Percentiles rank a stretch among this genome's conserved stretches.
Conservation (phyloP, 257 asterid genomes). For the Osmanthus fragrans region DNA sequence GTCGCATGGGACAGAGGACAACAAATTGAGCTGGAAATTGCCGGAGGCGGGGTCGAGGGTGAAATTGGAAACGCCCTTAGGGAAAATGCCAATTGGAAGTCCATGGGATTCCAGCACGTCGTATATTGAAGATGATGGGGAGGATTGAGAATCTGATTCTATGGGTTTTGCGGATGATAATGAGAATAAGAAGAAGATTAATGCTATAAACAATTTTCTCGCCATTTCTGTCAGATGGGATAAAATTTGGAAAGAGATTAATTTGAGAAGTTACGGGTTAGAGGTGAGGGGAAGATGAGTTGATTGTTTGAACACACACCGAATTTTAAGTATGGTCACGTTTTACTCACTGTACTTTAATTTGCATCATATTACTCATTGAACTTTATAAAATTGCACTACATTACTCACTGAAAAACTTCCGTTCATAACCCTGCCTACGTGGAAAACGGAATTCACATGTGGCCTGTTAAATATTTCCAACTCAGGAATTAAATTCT, state of each 20-base stretch:
- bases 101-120: constrained; percentile 54
- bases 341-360: too few relatives aligned
- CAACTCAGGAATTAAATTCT: too few relatives aligned
- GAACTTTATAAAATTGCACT: too few relatives aligned
- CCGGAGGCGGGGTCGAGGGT: constrained; percentile 55
- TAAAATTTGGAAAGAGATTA: background rate
- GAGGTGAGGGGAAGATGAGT: background rate
- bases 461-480: too few relatives aligned
- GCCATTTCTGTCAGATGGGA: constrained; percentile 20
- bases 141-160: background rate
- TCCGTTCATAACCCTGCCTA: too few relatives aligned
- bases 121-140: constrained; percentile 36
- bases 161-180: constrained; percentile 15
- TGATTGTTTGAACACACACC: too few relatives aligned
- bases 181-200: constrained; percentile 9
- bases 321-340: too few relatives aligned
- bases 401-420: too few relatives aligned
- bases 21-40: constrained; percentile 49
- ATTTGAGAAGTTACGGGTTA: constrained; percentile 21
- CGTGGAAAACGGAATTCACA: too few relatives aligned
- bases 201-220: constrained; percentile 5
- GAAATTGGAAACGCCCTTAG: constrained; percentile 57
- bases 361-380: too few relatives aligned
- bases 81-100: constrained; percentile 77
- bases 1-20: constrained; percentile 59